Base-by-base conservation (phyloP, 148 eudicot species). In the Vaccinium macrocarpon region DNA sequence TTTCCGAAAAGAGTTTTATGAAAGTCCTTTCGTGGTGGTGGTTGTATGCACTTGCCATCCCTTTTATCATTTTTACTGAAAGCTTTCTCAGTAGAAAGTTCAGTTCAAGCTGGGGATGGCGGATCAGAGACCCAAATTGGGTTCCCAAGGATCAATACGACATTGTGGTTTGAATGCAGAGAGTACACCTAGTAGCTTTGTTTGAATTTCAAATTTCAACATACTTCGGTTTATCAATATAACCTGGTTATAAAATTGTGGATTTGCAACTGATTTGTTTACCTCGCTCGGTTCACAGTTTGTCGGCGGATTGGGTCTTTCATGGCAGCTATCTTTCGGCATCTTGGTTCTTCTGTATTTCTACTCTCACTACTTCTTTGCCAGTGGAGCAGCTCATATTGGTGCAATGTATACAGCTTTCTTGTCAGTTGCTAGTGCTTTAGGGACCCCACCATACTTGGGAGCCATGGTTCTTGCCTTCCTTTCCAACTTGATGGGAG, bases 371-470 rank as follows among this genome's bases (percentile, higher is more conserved):
- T 97, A 95, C 92, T 97, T 97, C 87, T 97, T 97, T 50, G 99
- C 99, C 62, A 97, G 98, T 83, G 99, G 99, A 77, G 99, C 99
- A 71, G 99, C 99, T 83, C 98, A 97, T 51, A 97, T 97, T n/a
- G 99, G 99, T 61, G 99, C 99, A 81, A 97, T 97, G 99, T 97
- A 90, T 86, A 95, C 99, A 15, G 97, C 98, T 62, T 95, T 97
- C 88, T 82, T 97, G 83, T 93, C 98, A 1, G 97, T 97, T n/a
- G 92, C 99, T 56, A 95, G 94, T 81, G 99, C 99, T 32, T 90
- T 97, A 64, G 97, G 99, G 25, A 91, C 99, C 64, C 99, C 98
- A 23, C 89, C 98, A 16, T 94, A 88, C 80, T 87, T 97, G 29
- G 99, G 94, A 46, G 98, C 99, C 13, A 76, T 95, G 79, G 99